Conservation (phyloP, 768 basidiomycete genomes). For the Rhodocollybia butyracea region DNA sequence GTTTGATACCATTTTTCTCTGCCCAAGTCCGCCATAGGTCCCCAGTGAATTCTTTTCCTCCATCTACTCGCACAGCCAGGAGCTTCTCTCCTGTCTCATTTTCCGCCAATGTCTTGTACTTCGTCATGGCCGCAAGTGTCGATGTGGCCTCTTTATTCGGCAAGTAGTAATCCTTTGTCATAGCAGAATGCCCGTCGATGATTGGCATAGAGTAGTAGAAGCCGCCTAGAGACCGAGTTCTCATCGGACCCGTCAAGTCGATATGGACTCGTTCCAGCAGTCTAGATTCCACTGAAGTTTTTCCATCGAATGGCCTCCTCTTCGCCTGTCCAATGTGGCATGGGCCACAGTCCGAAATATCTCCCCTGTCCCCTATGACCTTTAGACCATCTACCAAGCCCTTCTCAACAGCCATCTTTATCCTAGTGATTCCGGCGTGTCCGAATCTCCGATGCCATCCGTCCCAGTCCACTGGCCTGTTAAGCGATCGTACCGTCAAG, state of each 20-base stretch:
- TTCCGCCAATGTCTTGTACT: not conserved
- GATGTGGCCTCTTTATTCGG: not conserved
- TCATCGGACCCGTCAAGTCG: not conserved
- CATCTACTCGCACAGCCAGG: no score
- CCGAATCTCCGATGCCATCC: conserved; percentile 25
- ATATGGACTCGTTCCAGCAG: not conserved
- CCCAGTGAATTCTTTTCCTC: no score
- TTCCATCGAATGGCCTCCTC: not conserved
- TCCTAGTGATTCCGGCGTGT: not conserved
- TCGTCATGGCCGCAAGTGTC: not conserved
- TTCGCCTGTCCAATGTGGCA: not conserved
- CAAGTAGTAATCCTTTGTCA: not conserved
- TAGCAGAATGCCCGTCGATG: not conserved
- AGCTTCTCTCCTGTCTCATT: no score
- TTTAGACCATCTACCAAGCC: not conserved
- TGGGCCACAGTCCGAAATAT: not conserved
- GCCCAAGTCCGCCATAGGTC: no score
- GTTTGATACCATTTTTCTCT: no score
- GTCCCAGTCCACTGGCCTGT: conserved; percentile 15
- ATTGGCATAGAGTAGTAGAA: not conserved
- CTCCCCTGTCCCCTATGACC: not conserved
- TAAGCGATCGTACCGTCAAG: conserved; percentile 12
- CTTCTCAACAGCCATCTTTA: not conserved
- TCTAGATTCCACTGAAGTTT: not conserved
- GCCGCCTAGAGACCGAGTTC: not conserved